A percentile compares a stretch with the other conserved stretches of the same genome.
These are phyloP conservation scores for Verticillium dahliae DNA, from an alignment of 2,329 filamentous ascomycete species.

Conservation along the genomic window DNA sequence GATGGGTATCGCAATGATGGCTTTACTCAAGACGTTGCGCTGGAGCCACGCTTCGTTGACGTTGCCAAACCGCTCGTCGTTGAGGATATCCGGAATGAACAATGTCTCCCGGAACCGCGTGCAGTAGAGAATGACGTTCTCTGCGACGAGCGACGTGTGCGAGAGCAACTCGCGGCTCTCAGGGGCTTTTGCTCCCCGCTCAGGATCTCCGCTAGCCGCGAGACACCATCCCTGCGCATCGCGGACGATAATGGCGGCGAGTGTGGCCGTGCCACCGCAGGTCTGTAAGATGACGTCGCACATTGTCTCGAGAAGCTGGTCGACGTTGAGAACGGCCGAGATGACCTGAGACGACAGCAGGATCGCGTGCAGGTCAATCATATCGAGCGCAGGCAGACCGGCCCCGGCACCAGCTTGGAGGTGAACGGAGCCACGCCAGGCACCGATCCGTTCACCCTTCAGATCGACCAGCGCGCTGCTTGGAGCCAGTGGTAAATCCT, in stretches of 20 bases:
- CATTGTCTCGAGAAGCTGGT: slow-evolving; percentile 72
- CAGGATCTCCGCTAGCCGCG: slow-evolving; percentile 66
- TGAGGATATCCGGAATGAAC: slow-evolving; percentile 66
- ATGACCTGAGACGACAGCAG: slow-evolving; percentile 74
- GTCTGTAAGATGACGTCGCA: slow-evolving; percentile 75
- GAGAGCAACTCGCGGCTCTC: slow-evolving; percentile 1
- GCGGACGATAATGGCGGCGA: slow-evolving; percentile 68
- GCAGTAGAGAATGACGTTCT: slow-evolving; percentile 71
- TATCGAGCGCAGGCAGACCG: slow-evolving; percentile 68
- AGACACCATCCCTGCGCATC: slow-evolving; percentile 61
- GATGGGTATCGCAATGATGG: slow-evolving; percentile 76
- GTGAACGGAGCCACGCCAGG: slow-evolving; percentile 56
- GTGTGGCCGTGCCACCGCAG: slow-evolving; percentile 62
- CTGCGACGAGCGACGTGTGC: slow-evolving; percentile 61
- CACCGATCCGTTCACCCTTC: slow-evolving; percentile 52
- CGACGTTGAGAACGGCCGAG: slow-evolving; percentile 70
- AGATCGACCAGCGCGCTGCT: slow-evolving; percentile 40
- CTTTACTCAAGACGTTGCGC: slow-evolving; percentile 62
- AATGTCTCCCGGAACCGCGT: slow-evolving; percentile 70
- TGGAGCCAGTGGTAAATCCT: slow-evolving; percentile 32
- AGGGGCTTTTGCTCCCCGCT: slow-evolving; percentile 45
- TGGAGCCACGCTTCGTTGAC: slow-evolving; percentile 63
- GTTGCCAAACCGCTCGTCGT: slow-evolving; percentile 73
- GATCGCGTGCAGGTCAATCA: slow-evolving; percentile 76
- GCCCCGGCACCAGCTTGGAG: slow-evolving; percentile 48